Percentiles rank a stretch among this genome's conserved stretches.
Evolutionary conservation across 345 rosid species (phyloP).

Genomic region (Mercurialis annua): DNA sequence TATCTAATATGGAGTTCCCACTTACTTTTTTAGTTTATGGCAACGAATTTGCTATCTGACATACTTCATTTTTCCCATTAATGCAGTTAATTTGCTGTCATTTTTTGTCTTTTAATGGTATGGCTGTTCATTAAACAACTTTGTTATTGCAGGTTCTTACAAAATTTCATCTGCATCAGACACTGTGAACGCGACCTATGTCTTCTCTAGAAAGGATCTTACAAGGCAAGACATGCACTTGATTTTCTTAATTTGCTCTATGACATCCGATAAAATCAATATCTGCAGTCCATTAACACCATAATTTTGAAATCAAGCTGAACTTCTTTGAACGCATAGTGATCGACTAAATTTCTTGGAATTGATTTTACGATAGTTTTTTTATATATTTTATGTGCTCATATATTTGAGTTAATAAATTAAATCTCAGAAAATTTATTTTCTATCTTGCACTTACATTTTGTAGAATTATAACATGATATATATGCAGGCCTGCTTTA

Average conservation of each 20-base stretch:
- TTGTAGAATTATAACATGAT: constrained; percentile 8
- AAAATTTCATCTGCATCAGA: constrained; percentile 58
- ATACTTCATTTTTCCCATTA: neutral
- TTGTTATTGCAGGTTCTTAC: constrained; percentile 61
- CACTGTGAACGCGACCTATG: constrained; percentile 67
- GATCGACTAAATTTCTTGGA: neutral
- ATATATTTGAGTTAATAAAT: neutral
- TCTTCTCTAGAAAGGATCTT: constrained; percentile 84
- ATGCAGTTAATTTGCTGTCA: neutral
- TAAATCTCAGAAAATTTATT: neutral
- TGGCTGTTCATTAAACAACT: neutral
- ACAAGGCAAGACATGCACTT: constrained; percentile 58
- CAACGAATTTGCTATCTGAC: neutral
- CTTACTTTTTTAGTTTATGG: neutral
- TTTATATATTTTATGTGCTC: neutral
- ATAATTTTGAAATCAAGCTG: neutral
- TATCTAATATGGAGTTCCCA: neutral
- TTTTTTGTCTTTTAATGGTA: neutral
- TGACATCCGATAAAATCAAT: neutral
- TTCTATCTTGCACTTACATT: constrained; percentile 7
- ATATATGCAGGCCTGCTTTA: constrained; percentile 67
- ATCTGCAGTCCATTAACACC: constrained; percentile 1
- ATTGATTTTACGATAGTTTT: neutral
- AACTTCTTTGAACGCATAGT: neutral
- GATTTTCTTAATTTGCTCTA: neutral